Evolutionary conservation across 1,284 basidiomycete species (phyloP), one percentile per base, ranked within the genome.

Genomic region (Cryptococcus sp.): DNA sequence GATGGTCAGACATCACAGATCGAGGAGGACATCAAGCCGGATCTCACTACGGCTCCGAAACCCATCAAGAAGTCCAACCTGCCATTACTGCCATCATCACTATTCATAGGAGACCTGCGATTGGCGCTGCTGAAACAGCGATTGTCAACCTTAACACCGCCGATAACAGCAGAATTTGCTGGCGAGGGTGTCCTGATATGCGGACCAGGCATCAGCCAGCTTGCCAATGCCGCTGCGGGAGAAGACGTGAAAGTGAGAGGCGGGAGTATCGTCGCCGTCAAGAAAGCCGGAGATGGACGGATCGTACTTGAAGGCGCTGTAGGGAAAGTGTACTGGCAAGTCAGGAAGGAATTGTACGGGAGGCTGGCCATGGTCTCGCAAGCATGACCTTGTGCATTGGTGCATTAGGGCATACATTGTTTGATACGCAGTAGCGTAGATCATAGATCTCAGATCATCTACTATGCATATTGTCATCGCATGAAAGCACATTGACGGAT

Each of bases 141-240:
- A 8, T 81, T 98, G 16, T 83, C 85, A 3, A 77, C 84, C 0
- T 80, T 91, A 3, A 87, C 87, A 5, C 64, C 63, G 10, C 57
- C 64, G 15, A 86, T 97, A 50, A 87, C 90, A 30, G 91, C 93
- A 1, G 93, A 96, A 76, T 87, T 97, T 59, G 88, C 93, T 17
- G 93, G 93, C 20, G 93, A 96, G 78, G 94, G 94, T 81, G 88
- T 95, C 7, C 82, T 98, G n/a, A 85, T 98, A 19, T 98, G 93
- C 72, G 91, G 91, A 19, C 71, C 73, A 1, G 77, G 76, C 0
- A 68, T 79, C 11, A 49, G 55, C 7, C 83, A 82, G 5, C 30
- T 35, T 35, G 83, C 83, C n/a, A 75, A 81, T 17, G 83, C 84
- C 45, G 73, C 82, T 17, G 58, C 67, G n/a, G 88, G 88, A 23